Percentiles rank a stretch among this genome's conserved stretches.
Conservation (phyloP, 495 filamentous ascomycete species). For the Tuber indicum region DNA sequence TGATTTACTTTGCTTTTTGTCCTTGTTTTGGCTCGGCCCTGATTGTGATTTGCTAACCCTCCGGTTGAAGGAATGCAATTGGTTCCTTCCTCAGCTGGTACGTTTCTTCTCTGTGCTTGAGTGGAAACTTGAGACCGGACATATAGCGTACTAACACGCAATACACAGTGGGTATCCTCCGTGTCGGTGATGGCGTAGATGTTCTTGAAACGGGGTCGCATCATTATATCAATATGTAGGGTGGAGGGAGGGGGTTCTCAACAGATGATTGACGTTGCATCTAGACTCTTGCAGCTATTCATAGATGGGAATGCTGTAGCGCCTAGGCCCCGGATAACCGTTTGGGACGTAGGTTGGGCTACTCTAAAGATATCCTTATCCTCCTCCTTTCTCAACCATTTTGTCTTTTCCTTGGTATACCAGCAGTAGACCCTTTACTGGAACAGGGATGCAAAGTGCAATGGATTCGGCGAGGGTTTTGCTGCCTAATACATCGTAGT, state of each 20-base stretch:
- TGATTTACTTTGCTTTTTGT: not conserved
- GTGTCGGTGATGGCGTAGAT: conserved; percentile 56
- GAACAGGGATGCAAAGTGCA: not conserved
- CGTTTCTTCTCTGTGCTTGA: not conserved
- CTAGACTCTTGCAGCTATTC: not conserved
- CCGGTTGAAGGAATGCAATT: not conserved
- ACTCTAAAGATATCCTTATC: not conserved
- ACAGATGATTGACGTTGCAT: not conserved
- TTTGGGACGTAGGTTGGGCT: not conserved
- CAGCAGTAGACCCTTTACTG: not conserved
- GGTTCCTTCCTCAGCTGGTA: not conserved
- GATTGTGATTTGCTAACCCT: not conserved
- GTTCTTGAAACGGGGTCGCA: conserved; percentile 60
- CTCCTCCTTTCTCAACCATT: not conserved
- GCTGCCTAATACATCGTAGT: not conserved
- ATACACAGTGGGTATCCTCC: conserved; percentile 44
- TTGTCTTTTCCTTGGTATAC: not conserved
- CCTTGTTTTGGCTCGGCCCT: not conserved
- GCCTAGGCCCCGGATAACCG: not conserved
- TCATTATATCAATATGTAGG: conserved; percentile 51
- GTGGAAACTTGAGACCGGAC: conserved; percentile 27
- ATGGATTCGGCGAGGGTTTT: not conserved
- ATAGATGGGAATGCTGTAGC: not conserved
- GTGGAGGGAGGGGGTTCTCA: not conserved
- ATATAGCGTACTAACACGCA: not conserved